A percentile compares a stretch with the other conserved stretches of the same genome.
Conservation (phyloP, 2,329 filamentous ascomycete species). For the Zymoseptoria crescenta region DNA sequence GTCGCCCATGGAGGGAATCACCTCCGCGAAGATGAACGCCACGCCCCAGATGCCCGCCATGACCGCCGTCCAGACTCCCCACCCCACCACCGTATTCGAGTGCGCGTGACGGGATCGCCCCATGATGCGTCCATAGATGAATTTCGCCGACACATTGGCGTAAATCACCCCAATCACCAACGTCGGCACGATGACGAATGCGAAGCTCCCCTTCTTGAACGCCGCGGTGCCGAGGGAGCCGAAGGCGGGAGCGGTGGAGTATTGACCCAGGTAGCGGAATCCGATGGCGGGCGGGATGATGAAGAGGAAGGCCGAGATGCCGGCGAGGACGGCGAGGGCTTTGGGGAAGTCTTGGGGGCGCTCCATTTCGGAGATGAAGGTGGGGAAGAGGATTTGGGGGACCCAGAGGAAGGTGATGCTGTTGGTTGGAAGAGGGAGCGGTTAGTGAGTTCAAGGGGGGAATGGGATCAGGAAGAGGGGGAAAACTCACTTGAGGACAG, state of each 20-base stretch:
- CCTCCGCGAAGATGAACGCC: conserved; percentile 42
- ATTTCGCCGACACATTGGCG: conserved; percentile 43
- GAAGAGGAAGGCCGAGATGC: conserved; percentile 41
- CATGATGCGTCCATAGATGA: conserved; percentile 39
- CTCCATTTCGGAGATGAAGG: conserved; percentile 47
- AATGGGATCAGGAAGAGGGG: not conserved
- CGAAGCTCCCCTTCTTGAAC: conserved; percentile 45
- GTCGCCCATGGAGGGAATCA: conserved; percentile 45
- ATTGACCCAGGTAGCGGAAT: conserved; percentile 44
- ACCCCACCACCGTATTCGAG: conserved; percentile 42
- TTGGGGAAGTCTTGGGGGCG: conserved; percentile 45
- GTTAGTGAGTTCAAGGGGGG: not conserved
- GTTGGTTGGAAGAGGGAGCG: too few species aligned
- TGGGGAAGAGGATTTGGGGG: conserved; percentile 46
- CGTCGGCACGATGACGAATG: conserved; percentile 45
- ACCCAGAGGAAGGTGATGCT: conserved; percentile 43
- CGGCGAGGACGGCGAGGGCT: conserved; percentile 40
- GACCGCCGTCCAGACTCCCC: conserved; percentile 38
- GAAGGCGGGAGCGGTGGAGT: conserved; percentile 44
- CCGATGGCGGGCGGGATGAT: conserved; percentile 44
- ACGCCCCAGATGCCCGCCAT: conserved; percentile 39
- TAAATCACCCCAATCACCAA: conserved; percentile 45
- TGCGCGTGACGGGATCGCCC: conserved; percentile 39
- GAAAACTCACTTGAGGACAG: conserved; percentile 38
- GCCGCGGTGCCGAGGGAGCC: conserved; percentile 37